Evolutionary conservation across 2,329 filamentous ascomycete species (phyloP), one percentile per base, ranked within the genome.

Genomic region (Verticillium tricorpus): DNA sequence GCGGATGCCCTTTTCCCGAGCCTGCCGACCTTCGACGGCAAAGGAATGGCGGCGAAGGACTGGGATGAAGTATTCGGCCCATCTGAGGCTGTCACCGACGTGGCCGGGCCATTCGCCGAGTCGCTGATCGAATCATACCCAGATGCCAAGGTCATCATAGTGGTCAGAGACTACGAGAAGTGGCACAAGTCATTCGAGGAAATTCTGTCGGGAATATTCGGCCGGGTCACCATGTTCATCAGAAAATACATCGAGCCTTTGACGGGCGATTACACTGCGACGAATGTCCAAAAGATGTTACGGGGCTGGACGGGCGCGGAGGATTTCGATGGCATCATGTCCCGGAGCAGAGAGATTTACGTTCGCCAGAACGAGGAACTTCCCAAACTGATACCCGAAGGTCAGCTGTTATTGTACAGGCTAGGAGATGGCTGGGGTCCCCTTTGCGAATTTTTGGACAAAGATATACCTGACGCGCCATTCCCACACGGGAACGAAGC

Each of bases 51-150:
- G 0, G 60, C 67, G 0, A 59, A 50, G 0, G 61, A 70, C 22
- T 73, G 70, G 69, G 67, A 73, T 2, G 59, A 64, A 2, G 57
- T 72, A 0, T 70, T 70, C 22, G 67, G 67, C 1, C 50, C 62
- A 9, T 72, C 62, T 57, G 73, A 76, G 54, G 74, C 67, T 0
- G 64, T 60, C 2, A 75, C 73, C 0, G 74, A 76, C 54, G 57
- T 72, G 9, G 84, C 85, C 28, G 84, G 86, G 55, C 84, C 85
- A 54, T 91, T 91, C 69, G 85, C 85, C 60, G 83, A 87, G 72
- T 88, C 91, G 72, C 79, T 91, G 64, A 88, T 90, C 65, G 84
- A 88, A 69, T 86, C 87, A 17, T 91, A 91, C 71, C 89, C 89
- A 1, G 85, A 90, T 61, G 89, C 89, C 62, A 91, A 91, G 74